A percentile compares a stretch with the other conserved stretches of the same genome.
phyloP scores from a whole-genome alignment of 2,329 filamentous ascomycete genomes.

The Sarocladiaceae sp. region DNA sequence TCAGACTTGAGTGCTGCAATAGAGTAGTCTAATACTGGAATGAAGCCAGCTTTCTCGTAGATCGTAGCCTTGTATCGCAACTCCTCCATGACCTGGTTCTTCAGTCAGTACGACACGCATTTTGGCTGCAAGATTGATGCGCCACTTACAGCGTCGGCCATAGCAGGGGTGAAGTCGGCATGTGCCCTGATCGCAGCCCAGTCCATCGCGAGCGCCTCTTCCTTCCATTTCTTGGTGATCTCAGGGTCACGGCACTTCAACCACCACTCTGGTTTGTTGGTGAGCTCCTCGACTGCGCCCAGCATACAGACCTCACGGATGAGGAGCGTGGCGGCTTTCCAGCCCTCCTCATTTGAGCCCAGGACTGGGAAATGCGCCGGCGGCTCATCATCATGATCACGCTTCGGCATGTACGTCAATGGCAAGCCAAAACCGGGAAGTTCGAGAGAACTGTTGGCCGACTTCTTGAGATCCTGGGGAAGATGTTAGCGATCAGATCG shows the following conservation, averaged over 20 bases:
- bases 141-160: conserved; percentile 26
- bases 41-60: conserved; percentile 26
- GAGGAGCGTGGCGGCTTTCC: conserved; percentile 22
- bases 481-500: not conserved
- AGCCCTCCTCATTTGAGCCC: conserved; percentile 13
- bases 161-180: conserved; percentile 23
- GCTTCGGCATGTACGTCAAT: conserved; percentile 11
- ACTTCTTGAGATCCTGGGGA: not conserved
- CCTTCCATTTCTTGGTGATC: conserved; percentile 23
- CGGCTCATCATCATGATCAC: not conserved
- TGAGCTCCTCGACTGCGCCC: conserved; percentile 26
- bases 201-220: conserved; percentile 23
- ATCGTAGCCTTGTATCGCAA: conserved; percentile 27
- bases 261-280: conserved; percentile 32
- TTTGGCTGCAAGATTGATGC: too few relatives aligned
- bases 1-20: conserved; percentile 32
- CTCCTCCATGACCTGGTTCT: conserved; percentile 26
- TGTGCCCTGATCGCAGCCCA: conserved; percentile 20
- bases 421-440: conserved; percentile 24
- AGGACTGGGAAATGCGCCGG: conserved; percentile 18
- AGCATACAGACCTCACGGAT: conserved; percentile 29
- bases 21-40: conserved; percentile 29
- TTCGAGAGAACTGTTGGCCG: not conserved
- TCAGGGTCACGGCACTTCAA: conserved; percentile 22
- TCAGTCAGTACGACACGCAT: conserved; percentile 1